Percentiles rank a stretch among this genome's conserved stretches.
These are phyloP conservation scores for Colletotrichum spinosum DNA, from an alignment of 2,329 filamentous ascomycete genomes.

Conservation along the genomic window DNA sequence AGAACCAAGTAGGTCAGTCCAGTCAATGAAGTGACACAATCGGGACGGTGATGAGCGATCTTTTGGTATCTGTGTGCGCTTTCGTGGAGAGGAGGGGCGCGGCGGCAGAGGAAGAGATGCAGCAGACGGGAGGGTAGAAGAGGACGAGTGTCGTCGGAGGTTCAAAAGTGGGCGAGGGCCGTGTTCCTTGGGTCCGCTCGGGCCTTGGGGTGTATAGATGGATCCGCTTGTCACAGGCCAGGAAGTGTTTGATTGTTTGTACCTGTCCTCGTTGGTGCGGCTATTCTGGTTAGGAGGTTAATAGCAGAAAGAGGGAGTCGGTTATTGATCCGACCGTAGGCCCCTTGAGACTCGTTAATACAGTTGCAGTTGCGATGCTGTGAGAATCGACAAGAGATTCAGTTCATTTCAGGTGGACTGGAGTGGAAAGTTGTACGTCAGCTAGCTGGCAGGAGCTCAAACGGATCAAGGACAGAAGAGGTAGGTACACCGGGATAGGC, in stretches of 20 bases:
- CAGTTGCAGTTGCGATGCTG: slow-evolving; percentile 4
- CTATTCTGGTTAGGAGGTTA: slow-evolving; percentile 1
- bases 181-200: slow-evolving; percentile 38
- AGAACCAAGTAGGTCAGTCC: slow-evolving; percentile 16
- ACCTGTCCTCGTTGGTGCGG: slow-evolving; percentile 14
- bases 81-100: slow-evolving; percentile 15
- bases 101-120: slow-evolving; percentile 12
- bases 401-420: not conserved
- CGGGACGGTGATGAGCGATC: not conserved
- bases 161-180: slow-evolving; percentile 34
- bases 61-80: slow-evolving; percentile 3
- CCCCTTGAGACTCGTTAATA: not conserved
- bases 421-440: slow-evolving; percentile 6
- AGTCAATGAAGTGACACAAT: slow-evolving; percentile 37
- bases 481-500: slow-evolving; percentile 30
- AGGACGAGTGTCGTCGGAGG: slow-evolving; percentile 36
- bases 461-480: slow-evolving; percentile 35
- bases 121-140: slow-evolving; percentile 25
- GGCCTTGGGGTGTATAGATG: slow-evolving; percentile 35
- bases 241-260: slow-evolving; percentile 36
- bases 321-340: no score
- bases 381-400: slow-evolving; percentile 15
- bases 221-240: slow-evolving; percentile 36
- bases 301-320: not conserved
- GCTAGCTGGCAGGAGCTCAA: slow-evolving; percentile 34